A percentile compares a stretch with the other conserved stretches of the same genome.
Evolutionary conservation across 805 yeast species (phyloP).

Genomic region (Pichia membranifaciens): DNA sequence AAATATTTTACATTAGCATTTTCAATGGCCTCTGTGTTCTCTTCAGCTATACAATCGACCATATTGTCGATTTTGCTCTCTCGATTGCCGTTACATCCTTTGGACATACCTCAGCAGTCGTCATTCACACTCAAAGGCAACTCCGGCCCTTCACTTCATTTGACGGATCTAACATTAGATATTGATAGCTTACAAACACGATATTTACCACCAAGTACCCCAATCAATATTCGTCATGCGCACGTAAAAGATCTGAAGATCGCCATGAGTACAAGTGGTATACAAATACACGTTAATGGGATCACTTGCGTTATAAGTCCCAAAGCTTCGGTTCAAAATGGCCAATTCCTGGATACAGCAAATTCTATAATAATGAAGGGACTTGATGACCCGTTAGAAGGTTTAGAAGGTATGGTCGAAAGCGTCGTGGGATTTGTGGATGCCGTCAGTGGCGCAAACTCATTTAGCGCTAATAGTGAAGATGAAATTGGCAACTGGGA

Average conservation of each 20-base stretch:
- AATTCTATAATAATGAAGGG: constrained; percentile 8
- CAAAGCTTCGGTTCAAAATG: constrained; percentile 2
- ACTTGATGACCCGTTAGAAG: constrained; percentile 10
- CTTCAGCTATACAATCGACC: constrained; percentile 13
- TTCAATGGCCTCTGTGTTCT: constrained; percentile 13
- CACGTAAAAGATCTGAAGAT: constrained; percentile 11
- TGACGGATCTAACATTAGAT: constrained; percentile 13
- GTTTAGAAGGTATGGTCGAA: constrained; percentile 69
- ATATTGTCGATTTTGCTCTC: constrained; percentile 13
- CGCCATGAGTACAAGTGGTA: constrained; percentile 10
- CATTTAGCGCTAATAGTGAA: background rate
- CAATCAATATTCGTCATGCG: constrained; percentile 12
- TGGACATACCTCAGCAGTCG: constrained; percentile 12
- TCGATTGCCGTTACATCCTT: constrained; percentile 13
- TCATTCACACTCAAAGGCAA: constrained; percentile 9
- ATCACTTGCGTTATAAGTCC: constrained; percentile 11
- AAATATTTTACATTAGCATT: no score
- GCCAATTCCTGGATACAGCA: constrained; percentile 4
- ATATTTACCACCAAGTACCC: constrained; percentile 12
- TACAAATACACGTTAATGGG: constrained; percentile 5
- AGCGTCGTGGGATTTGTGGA: constrained; percentile 44
- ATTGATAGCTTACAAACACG: constrained; percentile 13
- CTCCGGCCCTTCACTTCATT: constrained; percentile 10
- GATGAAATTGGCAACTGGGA: constrained; percentile 20
- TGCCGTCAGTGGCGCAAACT: constrained; percentile 25